Percentiles rank a stretch among this genome's conserved stretches.
phyloP scores from a whole-genome alignment of 2,329 filamentous ascomycete species.

The Colletotrichum sp. region DNA sequence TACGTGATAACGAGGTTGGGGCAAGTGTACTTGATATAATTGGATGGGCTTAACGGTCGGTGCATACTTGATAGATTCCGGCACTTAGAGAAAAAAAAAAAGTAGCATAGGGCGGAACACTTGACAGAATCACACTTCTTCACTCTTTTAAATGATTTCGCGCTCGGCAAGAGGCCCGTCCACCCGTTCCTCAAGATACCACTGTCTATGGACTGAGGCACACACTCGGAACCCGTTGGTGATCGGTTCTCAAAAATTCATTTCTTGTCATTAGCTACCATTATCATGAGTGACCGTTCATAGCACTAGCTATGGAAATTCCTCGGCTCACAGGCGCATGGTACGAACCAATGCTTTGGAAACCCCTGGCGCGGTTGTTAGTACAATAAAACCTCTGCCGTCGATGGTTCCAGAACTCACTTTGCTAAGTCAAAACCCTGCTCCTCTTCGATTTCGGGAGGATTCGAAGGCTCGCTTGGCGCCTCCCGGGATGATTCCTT shows the following conservation, averaged over 20 bases:
- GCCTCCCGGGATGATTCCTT: slow-evolving; percentile 23
- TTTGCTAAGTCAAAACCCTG: slow-evolving; percentile 64
- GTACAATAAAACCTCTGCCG: slow-evolving; percentile 3
- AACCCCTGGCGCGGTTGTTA: slow-evolving; percentile 53
- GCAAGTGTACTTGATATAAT: slow-evolving; percentile 7
- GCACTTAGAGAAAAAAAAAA: neutral
- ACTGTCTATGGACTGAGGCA: neutral
- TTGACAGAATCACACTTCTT: slow-evolving; percentile 12
- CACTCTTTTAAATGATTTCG: neutral
- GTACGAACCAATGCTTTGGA: slow-evolving; percentile 69
- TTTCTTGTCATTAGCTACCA: neutral
- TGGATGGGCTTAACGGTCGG: neutral
- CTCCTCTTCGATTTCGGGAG: slow-evolving; percentile 49
- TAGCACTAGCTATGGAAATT: slow-evolving; percentile 45
- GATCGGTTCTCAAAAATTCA: neutral
- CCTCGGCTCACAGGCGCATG: slow-evolving; percentile 60
- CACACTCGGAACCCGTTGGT: neutral
- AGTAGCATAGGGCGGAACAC: neutral
- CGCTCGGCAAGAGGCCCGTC: neutral
- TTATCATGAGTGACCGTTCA: slow-evolving; percentile 32
- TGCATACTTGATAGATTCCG: slow-evolving; percentile 1
- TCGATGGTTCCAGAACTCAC: slow-evolving; percentile 38
- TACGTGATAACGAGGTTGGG: neutral
- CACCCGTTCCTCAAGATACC: neutral
- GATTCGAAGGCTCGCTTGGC: slow-evolving; percentile 24